phyloP scores from a whole-genome alignment of 2,329 filamentous ascomycete genomes.

The Aureobasidium sp. region DNA sequence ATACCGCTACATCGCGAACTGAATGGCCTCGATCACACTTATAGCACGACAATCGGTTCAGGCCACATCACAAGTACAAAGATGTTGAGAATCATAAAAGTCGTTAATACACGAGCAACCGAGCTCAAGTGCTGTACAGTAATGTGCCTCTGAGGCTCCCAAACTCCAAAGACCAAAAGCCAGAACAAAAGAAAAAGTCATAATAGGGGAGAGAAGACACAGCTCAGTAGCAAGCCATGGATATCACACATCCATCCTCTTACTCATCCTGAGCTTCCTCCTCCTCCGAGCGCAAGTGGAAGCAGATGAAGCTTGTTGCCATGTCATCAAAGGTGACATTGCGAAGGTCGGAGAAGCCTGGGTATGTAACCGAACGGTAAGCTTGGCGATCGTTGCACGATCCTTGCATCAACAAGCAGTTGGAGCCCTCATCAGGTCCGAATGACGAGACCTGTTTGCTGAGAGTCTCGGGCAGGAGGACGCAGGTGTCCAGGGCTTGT shows the following conservation, averaged over 20 bases:
- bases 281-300: not conserved
- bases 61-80: not conserved
- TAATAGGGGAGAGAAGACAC: not conserved
- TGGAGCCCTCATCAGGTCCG: conserved; percentile 3
- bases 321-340: not conserved
- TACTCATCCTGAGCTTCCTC: not conserved
- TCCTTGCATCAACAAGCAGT: conserved; percentile 2
- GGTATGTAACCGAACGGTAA: not conserved
- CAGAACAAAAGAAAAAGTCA: not conserved
- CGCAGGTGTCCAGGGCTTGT: conserved; percentile 1
- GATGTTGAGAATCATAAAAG: not conserved
- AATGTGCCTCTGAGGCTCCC: not conserved
- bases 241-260: not conserved
- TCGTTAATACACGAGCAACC: not conserved
- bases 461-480: not conserved
- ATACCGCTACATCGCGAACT: too few species aligned
- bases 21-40: too few species aligned
- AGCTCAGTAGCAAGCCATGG: not conserved
- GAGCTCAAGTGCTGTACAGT: not conserved
- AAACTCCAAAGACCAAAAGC: not conserved
- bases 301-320: conserved; percentile 7
- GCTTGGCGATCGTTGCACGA: not conserved
- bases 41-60: too few species aligned
- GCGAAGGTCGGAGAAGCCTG: conserved; percentile 1
- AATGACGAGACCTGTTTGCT: conserved; percentile 4